These are phyloP conservation scores for Zymoseptoria passerinii DNA, from an alignment of 2,329 filamentous ascomycete genomes.

Conservation along the genomic window DNA sequence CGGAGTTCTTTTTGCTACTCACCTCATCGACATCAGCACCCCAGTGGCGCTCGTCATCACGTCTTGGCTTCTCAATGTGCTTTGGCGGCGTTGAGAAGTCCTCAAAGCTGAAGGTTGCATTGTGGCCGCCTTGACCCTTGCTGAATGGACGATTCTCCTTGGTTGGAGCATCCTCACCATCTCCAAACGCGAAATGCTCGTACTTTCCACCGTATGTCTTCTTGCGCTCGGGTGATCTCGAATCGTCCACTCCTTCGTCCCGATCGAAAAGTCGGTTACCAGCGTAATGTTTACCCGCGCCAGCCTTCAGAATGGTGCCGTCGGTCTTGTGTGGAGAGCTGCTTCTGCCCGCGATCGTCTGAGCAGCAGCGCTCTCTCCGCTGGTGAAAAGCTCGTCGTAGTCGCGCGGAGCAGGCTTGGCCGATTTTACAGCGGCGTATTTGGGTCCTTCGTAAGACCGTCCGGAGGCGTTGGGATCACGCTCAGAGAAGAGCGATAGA, in stretches of 20 bases:
- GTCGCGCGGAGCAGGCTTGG: slow-evolving; percentile 61
- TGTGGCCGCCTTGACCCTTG: slow-evolving; percentile 31
- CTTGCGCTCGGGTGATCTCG: slow-evolving; percentile 35
- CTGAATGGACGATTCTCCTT: slow-evolving; percentile 22
- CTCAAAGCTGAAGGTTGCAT: slow-evolving; percentile 76
- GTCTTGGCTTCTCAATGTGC: slow-evolving; percentile 53
- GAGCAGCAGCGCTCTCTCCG: slow-evolving; percentile 33
- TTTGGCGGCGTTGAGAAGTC: slow-evolving; percentile 83
- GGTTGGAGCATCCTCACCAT: slow-evolving; percentile 44
- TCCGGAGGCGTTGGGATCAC: slow-evolving; percentile 51
- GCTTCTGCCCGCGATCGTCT: slow-evolving; percentile 14
- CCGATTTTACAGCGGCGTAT: slow-evolving; percentile 56
- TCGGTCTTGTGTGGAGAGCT: slow-evolving; percentile 30
- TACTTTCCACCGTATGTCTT: slow-evolving; percentile 72
- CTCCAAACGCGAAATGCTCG: slow-evolving; percentile 75
- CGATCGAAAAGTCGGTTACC: slow-evolving; percentile 51
- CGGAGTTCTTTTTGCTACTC: slow-evolving; percentile 17
- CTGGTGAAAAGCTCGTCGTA: slow-evolving; percentile 61
- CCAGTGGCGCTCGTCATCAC: slow-evolving; percentile 66
- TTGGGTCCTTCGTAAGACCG: slow-evolving; percentile 41
- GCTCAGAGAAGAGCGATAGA: slow-evolving; percentile 65
- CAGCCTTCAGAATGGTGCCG: slow-evolving; percentile 38
- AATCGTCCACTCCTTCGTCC: slow-evolving; percentile 38
- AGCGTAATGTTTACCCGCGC: slow-evolving; percentile 43
- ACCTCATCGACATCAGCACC: slow-evolving; percentile 65